Evolutionary conservation across 352 stramenopile species (phyloP), one percentile per base, ranked within the genome.

Genomic region (Nannochloropsis limnetica): DNA sequence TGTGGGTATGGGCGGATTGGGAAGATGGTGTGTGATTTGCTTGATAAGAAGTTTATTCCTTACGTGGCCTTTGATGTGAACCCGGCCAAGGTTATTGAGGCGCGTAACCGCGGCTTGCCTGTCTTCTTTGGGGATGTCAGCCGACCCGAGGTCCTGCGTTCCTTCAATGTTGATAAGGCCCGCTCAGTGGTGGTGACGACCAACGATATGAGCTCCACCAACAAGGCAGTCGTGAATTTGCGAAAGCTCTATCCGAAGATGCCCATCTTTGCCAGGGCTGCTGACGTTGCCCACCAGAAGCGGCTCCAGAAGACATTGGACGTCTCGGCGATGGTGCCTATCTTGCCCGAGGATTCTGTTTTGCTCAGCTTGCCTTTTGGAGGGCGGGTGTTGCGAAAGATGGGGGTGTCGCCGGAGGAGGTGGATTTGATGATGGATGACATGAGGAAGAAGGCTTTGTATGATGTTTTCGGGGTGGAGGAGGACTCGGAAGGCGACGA

Each of bases 41-140:
- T 95, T 14, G 90, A 94, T 85, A 90, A 88, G 80, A 95, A 94
- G 84, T 90, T 95, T 31, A 90, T 93, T 49, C 90, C 89, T 45
- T 95, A 93, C 83, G 89, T 94, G 20, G 90, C 89, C 23, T 90
- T 95, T 81, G 91, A 95, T 80, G 88, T 90, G 32, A 88, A 94
- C 87, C 91, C 91, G 0, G 89, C 91, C 81, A 93, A 92, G 85
- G 91, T 91, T 4, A 94, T 93, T 67, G 81, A 93, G 74, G 91
- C 91, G 44, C 86, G 91, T 79, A 93, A 93, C 84, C 88, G 88
- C 83, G 90, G 89, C 32, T 86, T 93, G 37, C 90, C 90, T 11
- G 90, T 93, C 0, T 94, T 93, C 81, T 93, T 90, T 82, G 90
- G 91, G 74, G 91, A 95, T 86, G 88, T 94, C 82, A 89, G 88